A percentile compares a stretch with the other conserved stretches of the same genome.
Conservation (phyloP, 306 rosid species). For the Sindora glabra region DNA sequence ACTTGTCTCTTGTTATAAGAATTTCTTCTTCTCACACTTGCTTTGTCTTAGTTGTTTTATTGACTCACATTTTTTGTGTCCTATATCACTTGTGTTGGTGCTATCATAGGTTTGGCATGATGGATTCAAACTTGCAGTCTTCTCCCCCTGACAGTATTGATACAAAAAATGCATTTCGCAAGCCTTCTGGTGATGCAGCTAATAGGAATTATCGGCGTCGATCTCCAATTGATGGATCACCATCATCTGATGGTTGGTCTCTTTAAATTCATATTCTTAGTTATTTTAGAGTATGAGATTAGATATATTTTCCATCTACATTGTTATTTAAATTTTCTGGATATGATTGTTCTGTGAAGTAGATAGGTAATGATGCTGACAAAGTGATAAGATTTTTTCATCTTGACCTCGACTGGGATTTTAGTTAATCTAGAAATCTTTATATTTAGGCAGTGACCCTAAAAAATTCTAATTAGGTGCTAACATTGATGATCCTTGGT, state of each 20-base stretch:
- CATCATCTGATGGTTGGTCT: constrained; percentile 68
- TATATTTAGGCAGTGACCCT: too few species aligned
- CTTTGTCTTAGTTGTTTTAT: background rate
- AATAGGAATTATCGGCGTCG: constrained; percentile 74
- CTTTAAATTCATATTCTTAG: constrained; percentile 12
- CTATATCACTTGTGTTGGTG: constrained; percentile 9
- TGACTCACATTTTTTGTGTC: background rate
- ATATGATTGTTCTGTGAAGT: too few species aligned
- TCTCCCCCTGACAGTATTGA: constrained; percentile 29
- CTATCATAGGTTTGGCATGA: constrained; percentile 25
- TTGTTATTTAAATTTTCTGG: too few species aligned
- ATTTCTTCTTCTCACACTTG: background rate
- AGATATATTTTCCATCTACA: too few species aligned
- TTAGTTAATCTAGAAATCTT: too few species aligned
- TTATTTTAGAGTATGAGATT: too few species aligned
- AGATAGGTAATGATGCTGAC: too few species aligned
- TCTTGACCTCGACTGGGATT: too few species aligned
- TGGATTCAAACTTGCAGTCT: constrained; percentile 43
- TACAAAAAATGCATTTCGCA: constrained; percentile 52
- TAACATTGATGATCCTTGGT: too few species aligned
- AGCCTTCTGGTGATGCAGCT: constrained; percentile 60
- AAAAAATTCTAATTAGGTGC: too few species aligned
- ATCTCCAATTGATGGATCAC: constrained; percentile 55
- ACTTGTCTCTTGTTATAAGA: background rate
- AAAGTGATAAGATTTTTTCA: too few species aligned